Conservation (phyloP, 805 yeast genomes). For the Candida nonsorbophila region DNA sequence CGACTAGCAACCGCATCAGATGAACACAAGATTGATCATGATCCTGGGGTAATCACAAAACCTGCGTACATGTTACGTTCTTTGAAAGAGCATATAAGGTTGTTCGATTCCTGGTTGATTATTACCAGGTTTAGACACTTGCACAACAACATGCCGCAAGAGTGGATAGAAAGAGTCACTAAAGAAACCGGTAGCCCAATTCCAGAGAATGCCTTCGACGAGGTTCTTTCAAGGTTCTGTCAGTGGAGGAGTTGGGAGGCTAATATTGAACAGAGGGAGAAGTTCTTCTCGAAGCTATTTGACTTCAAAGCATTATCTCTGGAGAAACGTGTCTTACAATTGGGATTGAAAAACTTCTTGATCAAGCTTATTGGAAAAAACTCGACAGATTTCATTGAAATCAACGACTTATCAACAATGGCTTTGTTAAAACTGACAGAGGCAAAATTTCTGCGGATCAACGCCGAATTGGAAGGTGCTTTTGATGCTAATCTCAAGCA, state of each 20-base stretch:
- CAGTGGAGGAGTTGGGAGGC: conserved; percentile 94
- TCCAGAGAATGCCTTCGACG: conserved; percentile 48
- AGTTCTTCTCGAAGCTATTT: conserved; percentile 12
- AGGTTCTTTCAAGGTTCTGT: conserved; percentile 55
- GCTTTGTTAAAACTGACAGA: conserved; percentile 4
- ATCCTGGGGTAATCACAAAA: conserved; percentile 84
- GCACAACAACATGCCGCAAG: conserved; percentile 48
- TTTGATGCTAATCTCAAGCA: conserved; percentile 9
- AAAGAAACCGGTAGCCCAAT: conserved; percentile 32
- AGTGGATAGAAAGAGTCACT: conserved; percentile 39
- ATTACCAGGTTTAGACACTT: conserved; percentile 76
- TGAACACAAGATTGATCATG: conserved; percentile 56
- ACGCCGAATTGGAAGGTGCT: conserved; percentile 3
- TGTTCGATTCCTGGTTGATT: conserved; percentile 84
- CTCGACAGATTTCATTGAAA: conserved; percentile 10
- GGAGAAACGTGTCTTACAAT: conserved; percentile 5
- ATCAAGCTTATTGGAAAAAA: neutral
- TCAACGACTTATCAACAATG: conserved; percentile 8
- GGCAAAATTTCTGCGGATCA: conserved; percentile 6
- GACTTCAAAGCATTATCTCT: conserved; percentile 4
- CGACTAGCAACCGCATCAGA: conserved; percentile 34
- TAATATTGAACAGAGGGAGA: conserved; percentile 20
- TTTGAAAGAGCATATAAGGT: conserved; percentile 67
- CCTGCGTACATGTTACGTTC: conserved; percentile 80
- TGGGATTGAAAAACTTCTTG: conserved; percentile 3